Percentiles rank a stretch among this genome's conserved stretches.
Evolutionary conservation across 257 asterid genomes (phyloP).

Genomic region (Haberlea rhodopensis): DNA sequence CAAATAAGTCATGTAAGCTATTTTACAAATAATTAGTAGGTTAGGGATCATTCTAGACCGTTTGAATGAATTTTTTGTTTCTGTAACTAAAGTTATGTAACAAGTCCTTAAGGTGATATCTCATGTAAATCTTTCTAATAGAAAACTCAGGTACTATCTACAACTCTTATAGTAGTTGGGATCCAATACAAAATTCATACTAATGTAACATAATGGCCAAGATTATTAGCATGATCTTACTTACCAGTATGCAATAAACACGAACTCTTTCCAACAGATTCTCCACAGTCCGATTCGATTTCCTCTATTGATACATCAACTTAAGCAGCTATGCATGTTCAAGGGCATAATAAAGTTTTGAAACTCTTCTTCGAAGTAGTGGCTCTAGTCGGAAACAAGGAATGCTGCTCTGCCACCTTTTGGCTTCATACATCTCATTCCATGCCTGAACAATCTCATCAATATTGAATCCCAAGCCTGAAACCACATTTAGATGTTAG

Average conservation of each 20-base stretch:
- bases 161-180: slow-evolving; percentile 14
- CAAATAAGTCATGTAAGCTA: too few species aligned
- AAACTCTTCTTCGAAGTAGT: slow-evolving; percentile 64
- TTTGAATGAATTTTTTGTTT: neutral
- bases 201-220: neutral
- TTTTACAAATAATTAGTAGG: neutral
- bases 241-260: slow-evolving; percentile 40
- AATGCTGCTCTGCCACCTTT: slow-evolving; percentile 58
- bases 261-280: slow-evolving; percentile 18
- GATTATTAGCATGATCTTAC: slow-evolving; percentile 22
- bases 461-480: slow-evolving; percentile 80
- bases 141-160: neutral
- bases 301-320: slow-evolving; percentile 26
- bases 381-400: slow-evolving; percentile 72
- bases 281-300: slow-evolving; percentile 12
- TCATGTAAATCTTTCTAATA: neutral
- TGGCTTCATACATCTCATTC: slow-evolving; percentile 91
- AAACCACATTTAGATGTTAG: slow-evolving; percentile 29
- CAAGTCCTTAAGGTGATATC: neutral
- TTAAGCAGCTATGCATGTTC: slow-evolving; percentile 49
- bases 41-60: neutral
- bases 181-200: neutral
- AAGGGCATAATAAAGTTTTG: slow-evolving; percentile 59
- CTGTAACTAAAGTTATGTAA: neutral
- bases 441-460: slow-evolving; percentile 87